Evolutionary conservation across 352 stramenopile species (phyloP).

Genomic region (Globisporangium cystogenes): DNA sequence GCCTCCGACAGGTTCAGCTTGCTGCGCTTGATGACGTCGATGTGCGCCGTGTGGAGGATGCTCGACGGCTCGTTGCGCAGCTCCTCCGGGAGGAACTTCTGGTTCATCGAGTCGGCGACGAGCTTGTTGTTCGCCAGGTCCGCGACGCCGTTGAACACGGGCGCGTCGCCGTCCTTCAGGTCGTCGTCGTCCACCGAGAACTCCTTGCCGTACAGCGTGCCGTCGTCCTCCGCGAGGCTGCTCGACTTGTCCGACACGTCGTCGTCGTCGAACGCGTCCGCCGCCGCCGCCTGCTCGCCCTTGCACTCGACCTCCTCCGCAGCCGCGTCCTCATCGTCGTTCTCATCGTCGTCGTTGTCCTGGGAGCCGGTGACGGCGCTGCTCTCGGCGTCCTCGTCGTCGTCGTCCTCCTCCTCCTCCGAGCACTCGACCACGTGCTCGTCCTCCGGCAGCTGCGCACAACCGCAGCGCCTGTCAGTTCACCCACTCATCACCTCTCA

Average conservation of each 20-base stretch:
- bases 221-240: conserved; percentile 68
- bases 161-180: conserved; percentile 43
- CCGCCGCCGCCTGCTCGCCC: conserved; percentile 32
- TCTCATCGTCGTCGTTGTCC: conserved; percentile 15
- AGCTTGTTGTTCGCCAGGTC: conserved; percentile 68
- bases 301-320: conserved; percentile 27
- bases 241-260: conserved; percentile 61
- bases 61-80: conserved; percentile 47
- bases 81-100: conserved; percentile 71
- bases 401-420: conserved; percentile 20
- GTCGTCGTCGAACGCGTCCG: conserved; percentile 45
- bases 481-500: too few relatives aligned
- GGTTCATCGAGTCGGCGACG: conserved; percentile 77
- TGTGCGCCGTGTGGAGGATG: conserved; percentile 67
- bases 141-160: conserved; percentile 51
- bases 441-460: conserved; percentile 54
- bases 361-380: conserved; percentile 8
- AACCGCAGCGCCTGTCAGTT: too few relatives aligned
- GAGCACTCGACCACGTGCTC: conserved; percentile 18
- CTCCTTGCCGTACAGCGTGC: conserved; percentile 79
- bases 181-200: conserved; percentile 47
- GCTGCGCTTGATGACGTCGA: conserved; percentile 79
- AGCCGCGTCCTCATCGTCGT: conserved; percentile 35
- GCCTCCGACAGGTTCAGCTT: conserved; percentile 76
- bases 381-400: conserved; percentile 8